Percentiles rank a stretch among this genome's conserved stretches.
These are phyloP conservation scores for Lagenaria siceraria DNA, from an alignment of 306 rosid species.

Conservation along the genomic window DNA sequence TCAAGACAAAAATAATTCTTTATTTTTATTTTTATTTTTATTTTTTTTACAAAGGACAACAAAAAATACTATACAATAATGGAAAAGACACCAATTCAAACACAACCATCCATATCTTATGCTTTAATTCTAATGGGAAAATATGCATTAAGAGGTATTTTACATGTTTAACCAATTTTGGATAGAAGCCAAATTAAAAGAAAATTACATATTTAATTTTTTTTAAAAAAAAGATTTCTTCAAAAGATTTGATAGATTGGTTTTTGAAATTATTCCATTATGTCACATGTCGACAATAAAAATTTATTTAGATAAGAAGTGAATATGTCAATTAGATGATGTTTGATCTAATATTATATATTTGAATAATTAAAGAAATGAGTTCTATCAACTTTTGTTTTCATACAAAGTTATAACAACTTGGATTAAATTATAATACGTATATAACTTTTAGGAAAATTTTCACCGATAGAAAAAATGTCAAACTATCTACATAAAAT, in stretches of 20 bases:
- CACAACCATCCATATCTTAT: not conserved
- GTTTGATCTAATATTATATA: not conserved
- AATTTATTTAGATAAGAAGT: not conserved
- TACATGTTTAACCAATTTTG: not conserved
- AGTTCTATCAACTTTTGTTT: not conserved
- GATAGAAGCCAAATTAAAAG: not conserved
- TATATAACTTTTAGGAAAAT: no score
- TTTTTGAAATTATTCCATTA: not conserved
- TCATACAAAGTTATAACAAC: no score
- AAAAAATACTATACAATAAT: not conserved
- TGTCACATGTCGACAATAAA: not conserved
- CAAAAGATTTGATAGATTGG: not conserved
- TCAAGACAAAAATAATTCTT: not conserved
- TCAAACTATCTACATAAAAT: no score
- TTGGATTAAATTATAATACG: no score
- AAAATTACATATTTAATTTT: not conserved
- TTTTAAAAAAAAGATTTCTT: not conserved
- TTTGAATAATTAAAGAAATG: not conserved
- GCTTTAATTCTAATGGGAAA: not conserved
- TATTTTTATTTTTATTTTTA: not conserved
- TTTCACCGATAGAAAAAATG: no score
- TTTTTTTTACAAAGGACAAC: not conserved
- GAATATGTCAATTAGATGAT: not conserved
- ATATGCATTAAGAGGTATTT: not conserved
- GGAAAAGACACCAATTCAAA: not conserved